phyloP scores from a whole-genome alignment of 805 yeast genomes.

The Saccharomycopsis guyanensis region DNA sequence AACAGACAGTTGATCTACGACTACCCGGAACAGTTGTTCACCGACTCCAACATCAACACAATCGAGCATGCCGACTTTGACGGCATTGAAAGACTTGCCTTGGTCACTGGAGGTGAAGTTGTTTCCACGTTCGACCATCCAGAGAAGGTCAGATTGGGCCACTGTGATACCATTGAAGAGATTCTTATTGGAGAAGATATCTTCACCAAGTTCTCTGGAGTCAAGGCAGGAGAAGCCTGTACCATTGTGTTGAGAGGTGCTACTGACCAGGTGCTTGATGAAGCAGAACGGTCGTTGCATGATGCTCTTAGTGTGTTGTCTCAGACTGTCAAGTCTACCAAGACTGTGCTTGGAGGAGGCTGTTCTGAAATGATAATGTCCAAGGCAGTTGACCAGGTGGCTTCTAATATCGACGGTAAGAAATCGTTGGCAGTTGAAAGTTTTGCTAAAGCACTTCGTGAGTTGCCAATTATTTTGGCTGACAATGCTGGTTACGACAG shows the following conservation, averaged over 20 bases:
- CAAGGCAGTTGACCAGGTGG: conserved; percentile 81
- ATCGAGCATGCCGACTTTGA: conserved; percentile 98
- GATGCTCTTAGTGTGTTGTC: conserved; percentile 97
- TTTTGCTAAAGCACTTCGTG: conserved; percentile 84
- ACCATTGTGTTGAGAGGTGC: conserved; percentile 93
- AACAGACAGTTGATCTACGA: conserved; percentile 96
- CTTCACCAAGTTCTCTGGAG: conserved; percentile 88
- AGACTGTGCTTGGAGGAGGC: conserved; percentile 99
- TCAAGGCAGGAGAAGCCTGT: conserved; percentile 90
- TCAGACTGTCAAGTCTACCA: conserved; percentile 82
- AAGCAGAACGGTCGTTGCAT: conserved; percentile 91
- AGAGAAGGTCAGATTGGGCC: conserved; percentile 72
- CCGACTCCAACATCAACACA: conserved; percentile 80
- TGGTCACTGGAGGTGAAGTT: conserved; percentile 94
- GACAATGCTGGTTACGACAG: conserved; percentile 96
- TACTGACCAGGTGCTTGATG: conserved; percentile 96
- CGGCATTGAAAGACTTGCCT: conserved; percentile 79
- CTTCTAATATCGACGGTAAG: conserved; percentile 88
- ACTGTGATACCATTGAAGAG: conserved; percentile 79
- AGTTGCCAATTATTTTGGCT: conserved; percentile 89
- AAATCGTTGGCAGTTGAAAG: conserved; percentile 98
- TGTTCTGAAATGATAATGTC: conserved; percentile 96
- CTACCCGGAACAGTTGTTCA: conserved; percentile 93
- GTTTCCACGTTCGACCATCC: conserved; percentile 97
- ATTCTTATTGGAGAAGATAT: conserved; percentile 88